A percentile compares a stretch with the other conserved stretches of the same genome.
phyloP scores from a whole-genome alignment of 495 filamentous ascomycete genomes.

The Immersiella caudata region DNA sequence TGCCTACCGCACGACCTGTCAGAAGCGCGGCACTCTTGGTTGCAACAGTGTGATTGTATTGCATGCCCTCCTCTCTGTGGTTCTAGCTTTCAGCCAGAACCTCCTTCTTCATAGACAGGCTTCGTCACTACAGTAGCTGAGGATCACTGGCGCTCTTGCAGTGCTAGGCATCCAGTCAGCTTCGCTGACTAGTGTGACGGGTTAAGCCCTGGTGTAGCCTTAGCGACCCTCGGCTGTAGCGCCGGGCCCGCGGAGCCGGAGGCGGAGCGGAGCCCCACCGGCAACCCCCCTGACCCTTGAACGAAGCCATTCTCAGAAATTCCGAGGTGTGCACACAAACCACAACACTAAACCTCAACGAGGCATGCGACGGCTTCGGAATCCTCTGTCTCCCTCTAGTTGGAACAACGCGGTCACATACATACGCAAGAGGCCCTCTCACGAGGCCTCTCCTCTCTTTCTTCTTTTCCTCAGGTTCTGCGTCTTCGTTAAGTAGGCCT shows the following conservation, averaged over 20 bases:
- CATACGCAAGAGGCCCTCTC: constrained; percentile 5
- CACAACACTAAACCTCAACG: constrained; percentile 9
- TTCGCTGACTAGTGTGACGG: constrained; percentile 9
- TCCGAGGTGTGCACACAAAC: background rate
- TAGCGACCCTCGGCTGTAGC: background rate
- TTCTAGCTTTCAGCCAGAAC: no score
- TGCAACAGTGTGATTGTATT: no score
- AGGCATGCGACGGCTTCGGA: constrained; percentile 7
- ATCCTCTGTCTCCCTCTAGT: constrained; percentile 9
- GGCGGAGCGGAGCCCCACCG: background rate
- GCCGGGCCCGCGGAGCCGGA: background rate
- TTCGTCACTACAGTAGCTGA: no score
- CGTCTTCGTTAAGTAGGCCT: constrained; percentile 7
- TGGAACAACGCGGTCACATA: background rate
- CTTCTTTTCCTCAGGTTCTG: background rate
- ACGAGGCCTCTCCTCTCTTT: background rate
- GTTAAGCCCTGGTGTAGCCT: constrained; percentile 10
- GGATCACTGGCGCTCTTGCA: no score
- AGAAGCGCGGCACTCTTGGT: no score
- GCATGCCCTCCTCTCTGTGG: no score
- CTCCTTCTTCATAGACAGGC: no score
- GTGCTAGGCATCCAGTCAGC: no score
- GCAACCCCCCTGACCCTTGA: constrained; percentile 8
- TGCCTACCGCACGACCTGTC: constrained; percentile 8
- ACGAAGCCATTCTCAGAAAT: constrained; percentile 10